A percentile compares a stretch with the other conserved stretches of the same genome.
Evolutionary conservation across 2,329 filamentous ascomycete species (phyloP).

Genomic region (Penicillium sp.): DNA sequence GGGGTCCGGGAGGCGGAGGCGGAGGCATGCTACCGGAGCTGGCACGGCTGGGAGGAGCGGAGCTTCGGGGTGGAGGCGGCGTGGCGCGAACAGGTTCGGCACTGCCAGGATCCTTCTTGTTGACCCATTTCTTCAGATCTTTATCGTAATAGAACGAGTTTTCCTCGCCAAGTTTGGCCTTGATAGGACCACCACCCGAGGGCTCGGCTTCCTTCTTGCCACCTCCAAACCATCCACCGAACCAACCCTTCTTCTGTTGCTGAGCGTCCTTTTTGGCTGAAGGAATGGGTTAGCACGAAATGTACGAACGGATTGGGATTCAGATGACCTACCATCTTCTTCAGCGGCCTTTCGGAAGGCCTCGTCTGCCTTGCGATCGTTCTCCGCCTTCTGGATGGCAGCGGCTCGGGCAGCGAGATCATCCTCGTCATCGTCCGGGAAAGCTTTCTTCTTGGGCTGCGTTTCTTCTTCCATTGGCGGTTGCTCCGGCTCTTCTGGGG

Average conservation of each 20-base stretch:
- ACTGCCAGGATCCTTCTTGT: constrained; percentile 77
- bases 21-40: constrained; percentile 57
- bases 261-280: constrained; percentile 37
- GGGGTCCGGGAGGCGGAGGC: constrained; percentile 29
- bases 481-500: constrained; percentile 51
- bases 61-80: constrained; percentile 73
- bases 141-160: constrained; percentile 92
- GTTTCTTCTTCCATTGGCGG: constrained; percentile 54
- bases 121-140: constrained; percentile 96
- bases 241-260: constrained; percentile 60
- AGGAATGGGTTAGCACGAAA: constrained; percentile 47
- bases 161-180: constrained; percentile 90
- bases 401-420: constrained; percentile 58
- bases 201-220: constrained; percentile 54
- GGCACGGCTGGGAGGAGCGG: constrained; percentile 49
- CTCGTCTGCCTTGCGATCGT: constrained; percentile 73
- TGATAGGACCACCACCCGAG: constrained; percentile 61
- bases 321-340: constrained; percentile 53
- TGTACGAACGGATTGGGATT: neutral
- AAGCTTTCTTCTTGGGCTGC: constrained; percentile 70
- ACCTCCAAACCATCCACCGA: constrained; percentile 78
- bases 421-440: constrained; percentile 76
- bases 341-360: constrained; percentile 81
- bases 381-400: constrained; percentile 57
- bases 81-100: constrained; percentile 62